Evolutionary conservation across 2,329 filamentous ascomycete genomes (phyloP).

Genomic region (Xylaria sp.): DNA sequence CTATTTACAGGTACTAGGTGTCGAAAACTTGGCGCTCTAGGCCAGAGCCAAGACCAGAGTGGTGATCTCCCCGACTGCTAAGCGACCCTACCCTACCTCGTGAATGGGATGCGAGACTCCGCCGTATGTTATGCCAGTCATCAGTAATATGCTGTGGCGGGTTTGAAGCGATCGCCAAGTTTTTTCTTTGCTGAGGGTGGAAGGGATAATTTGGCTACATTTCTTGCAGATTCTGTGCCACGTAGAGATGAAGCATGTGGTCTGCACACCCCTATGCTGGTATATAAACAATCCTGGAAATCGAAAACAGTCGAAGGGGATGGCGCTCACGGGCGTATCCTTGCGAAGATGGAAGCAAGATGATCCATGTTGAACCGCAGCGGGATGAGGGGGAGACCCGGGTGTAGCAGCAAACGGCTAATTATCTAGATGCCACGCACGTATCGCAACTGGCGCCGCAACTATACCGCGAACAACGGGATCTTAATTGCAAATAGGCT

Average conservation of each 20-base stretch:
- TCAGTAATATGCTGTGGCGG: neutral
- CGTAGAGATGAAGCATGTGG: conserved; percentile 17
- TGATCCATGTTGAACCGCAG: conserved; percentile 19
- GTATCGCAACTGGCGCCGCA: conserved; percentile 10
- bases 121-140: neutral
- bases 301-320: conserved; percentile 7
- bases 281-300: conserved; percentile 2
- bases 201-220: neutral
- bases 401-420: conserved; percentile 27
- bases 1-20: conserved; percentile 8
- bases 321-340: conserved; percentile 6
- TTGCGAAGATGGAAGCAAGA: conserved; percentile 18
- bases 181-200: conserved; percentile 4
- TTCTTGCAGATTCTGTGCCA: conserved; percentile 1
- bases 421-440: conserved; percentile 23
- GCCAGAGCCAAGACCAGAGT: neutral
- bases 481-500: conserved; percentile 27
- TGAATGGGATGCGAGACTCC: neutral
- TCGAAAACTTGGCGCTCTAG: neutral
- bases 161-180: conserved; percentile 14
- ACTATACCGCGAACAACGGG: conserved; percentile 22
- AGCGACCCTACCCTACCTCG: neutral
- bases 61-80: neutral
- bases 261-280: conserved; percentile 3
- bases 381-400: conserved; percentile 17